Conservation (phyloP, 805 yeast genomes). For the Metschnikowia peoriensis region DNA sequence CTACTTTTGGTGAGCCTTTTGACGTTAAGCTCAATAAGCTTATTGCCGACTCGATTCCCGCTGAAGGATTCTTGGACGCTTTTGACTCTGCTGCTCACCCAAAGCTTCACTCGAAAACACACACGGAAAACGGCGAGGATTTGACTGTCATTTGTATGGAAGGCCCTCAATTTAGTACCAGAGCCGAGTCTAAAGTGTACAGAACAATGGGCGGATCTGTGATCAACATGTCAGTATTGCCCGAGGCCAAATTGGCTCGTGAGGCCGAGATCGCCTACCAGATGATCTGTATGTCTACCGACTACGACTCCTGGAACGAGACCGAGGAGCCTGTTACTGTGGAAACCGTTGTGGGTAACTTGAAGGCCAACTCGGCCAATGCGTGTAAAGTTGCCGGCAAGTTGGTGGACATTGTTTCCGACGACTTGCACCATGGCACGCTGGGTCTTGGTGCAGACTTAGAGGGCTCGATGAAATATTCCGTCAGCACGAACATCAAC, state of each 20-base stretch:
- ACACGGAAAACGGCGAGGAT: conserved; percentile 63
- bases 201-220: conserved; percentile 88
- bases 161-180: conserved; percentile 96
- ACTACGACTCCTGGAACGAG: conserved; percentile 98
- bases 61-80: conserved; percentile 52
- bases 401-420: conserved; percentile 65
- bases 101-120: conserved; percentile 59
- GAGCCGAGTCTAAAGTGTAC: conserved; percentile 93
- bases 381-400: conserved; percentile 76
- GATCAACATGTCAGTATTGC: conserved; percentile 94
- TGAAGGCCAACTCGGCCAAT: conserved; percentile 81
- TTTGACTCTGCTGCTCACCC: conserved; percentile 39
- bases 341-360: conserved; percentile 91
- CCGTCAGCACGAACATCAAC: conserved; percentile 73
- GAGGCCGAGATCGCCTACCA: conserved; percentile 97
- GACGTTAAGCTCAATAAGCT: conserved; percentile 69
- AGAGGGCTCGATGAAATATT: conserved; percentile 71
- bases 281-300: conserved; percentile 99
- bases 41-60: conserved; percentile 50
- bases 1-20: conserved; percentile 96
- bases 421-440: conserved; percentile 52
- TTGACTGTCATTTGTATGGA: conserved; percentile 94
- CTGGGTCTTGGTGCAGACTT: conserved; percentile 64
- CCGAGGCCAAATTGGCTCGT: conserved; percentile 96
- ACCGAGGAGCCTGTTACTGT: conserved; percentile 95